Evolutionary conservation across 2,329 filamentous ascomycete species (phyloP).

Genomic region (Byssothecium circinans): DNA sequence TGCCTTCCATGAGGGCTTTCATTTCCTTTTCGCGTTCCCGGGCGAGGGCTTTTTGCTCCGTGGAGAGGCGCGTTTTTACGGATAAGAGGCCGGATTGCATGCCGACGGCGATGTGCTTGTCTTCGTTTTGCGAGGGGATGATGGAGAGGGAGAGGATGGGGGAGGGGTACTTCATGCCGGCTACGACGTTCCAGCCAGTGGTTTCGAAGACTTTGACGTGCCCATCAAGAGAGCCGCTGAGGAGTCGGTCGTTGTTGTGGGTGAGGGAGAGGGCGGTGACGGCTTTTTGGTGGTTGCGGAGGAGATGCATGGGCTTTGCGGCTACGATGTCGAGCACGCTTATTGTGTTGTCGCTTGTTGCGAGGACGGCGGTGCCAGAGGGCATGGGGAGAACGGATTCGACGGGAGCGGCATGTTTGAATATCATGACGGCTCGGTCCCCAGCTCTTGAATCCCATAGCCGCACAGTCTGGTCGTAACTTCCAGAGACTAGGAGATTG

Average conservation of each 20-base stretch:
- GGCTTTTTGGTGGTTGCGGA: conserved; percentile 96
- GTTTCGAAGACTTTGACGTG: conserved; percentile 98
- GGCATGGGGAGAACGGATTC: conserved; percentile 87
- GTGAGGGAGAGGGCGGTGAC: conserved; percentile 85
- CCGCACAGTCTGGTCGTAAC: conserved; percentile 91
- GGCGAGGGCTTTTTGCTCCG: conserved; percentile 75
- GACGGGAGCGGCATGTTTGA: conserved; percentile 88
- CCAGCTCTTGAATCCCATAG: conserved; percentile 87
- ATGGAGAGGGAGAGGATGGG: conserved; percentile 85
- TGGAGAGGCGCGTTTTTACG: conserved; percentile 83
- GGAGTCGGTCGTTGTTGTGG: conserved; percentile 75
- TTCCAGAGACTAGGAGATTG: conserved; percentile 78
- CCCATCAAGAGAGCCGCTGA: conserved; percentile 88
- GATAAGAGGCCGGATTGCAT: conserved; percentile 94
- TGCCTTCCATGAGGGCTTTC: conserved; percentile 76
- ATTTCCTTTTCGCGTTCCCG: conserved; percentile 81
- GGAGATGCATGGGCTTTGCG: conserved; percentile 80
- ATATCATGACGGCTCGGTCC: conserved; percentile 73
- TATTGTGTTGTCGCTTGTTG: conserved; percentile 81
- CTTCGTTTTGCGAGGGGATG: conserved; percentile 70
- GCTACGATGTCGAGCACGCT: conserved; percentile 91
- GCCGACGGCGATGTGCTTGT: conserved; percentile 91
- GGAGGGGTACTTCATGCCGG: conserved; percentile 87
- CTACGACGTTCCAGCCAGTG: conserved; percentile 92
- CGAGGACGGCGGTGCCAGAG: conserved; percentile 82